These are phyloP conservation scores for Letharia lupina DNA, from an alignment of 495 filamentous ascomycete species.

Conservation along the genomic window DNA sequence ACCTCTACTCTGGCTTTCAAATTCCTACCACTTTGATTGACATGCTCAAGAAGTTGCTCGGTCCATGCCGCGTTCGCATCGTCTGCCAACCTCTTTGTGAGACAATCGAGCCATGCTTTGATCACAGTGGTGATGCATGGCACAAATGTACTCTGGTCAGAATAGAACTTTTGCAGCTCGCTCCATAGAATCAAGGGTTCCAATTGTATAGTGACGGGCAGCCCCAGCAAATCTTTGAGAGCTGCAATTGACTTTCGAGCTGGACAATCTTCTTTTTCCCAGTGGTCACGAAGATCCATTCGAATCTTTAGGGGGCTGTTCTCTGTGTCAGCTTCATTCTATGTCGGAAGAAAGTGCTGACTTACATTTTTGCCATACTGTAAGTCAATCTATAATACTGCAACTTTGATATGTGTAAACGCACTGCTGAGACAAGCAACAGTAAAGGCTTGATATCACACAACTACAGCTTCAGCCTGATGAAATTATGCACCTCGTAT, in stretches of 20 bases:
- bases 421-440: no score
- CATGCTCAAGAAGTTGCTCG: neutral
- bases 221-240: neutral
- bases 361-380: neutral
- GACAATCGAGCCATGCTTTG: neutral
- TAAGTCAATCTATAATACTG: neutral
- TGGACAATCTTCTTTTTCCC: neutral
- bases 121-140: neutral
- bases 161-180: neutral
- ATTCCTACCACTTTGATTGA: neutral
- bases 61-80: neutral
- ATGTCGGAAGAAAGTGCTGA: neutral
- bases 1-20: neutral
- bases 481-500: neutral
- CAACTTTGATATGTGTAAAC: no score
- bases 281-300: neutral
- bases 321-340: neutral
- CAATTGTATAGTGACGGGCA: neutral
- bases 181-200: neutral
- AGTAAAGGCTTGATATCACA: no score
- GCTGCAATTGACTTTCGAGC: neutral
- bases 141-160: neutral
- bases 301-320: neutral
- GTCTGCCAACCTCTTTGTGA: neutral
- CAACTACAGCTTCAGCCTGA: neutral